Evolutionary conservation across 225 moss, liverwort and hornwort genomes (phyloP).

Genomic region (Sphagnum tenellum): DNA sequence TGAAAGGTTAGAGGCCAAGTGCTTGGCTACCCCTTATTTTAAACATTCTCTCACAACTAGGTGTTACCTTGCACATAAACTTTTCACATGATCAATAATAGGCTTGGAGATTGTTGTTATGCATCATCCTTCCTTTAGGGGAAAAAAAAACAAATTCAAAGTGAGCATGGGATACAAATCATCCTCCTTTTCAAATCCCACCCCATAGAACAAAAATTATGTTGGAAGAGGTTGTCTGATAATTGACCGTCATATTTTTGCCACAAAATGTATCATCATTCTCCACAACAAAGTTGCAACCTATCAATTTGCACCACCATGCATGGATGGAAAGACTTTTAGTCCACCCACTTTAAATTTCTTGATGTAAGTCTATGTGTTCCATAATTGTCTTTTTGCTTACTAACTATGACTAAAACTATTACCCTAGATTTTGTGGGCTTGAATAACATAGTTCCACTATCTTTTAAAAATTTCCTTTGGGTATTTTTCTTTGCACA

Average conservation of each 20-base stretch:
- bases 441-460: neutral
- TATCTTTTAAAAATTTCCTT: too few species aligned
- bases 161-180: slow-evolving; percentile 59
- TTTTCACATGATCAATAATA: too few species aligned
- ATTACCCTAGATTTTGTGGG: neutral
- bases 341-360: slow-evolving; percentile 77
- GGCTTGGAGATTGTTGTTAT: too few species aligned
- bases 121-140: slow-evolving; percentile 22
- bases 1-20: too few species aligned
- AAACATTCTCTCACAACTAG: too few species aligned
- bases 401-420: neutral
- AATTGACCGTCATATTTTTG: slow-evolving; percentile 84
- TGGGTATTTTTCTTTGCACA: too few species aligned
- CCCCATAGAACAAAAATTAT: slow-evolving; percentile 74
- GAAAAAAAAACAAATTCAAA: slow-evolving; percentile 62
- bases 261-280: slow-evolving; percentile 42
- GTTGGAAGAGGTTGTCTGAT: slow-evolving; percentile 67
- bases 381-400: too few species aligned
- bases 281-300: slow-evolving; percentile 78
- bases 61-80: too few species aligned
- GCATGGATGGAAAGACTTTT: slow-evolving; percentile 85
- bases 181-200: slow-evolving; percentile 28
- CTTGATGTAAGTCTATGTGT: slow-evolving; percentile 61
- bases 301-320: slow-evolving; percentile 88
- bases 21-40: too few species aligned